These are phyloP conservation scores for Aspergillus transmontanensis DNA, from an alignment of 2,329 filamentous ascomycete genomes.

Conservation along the genomic window DNA sequence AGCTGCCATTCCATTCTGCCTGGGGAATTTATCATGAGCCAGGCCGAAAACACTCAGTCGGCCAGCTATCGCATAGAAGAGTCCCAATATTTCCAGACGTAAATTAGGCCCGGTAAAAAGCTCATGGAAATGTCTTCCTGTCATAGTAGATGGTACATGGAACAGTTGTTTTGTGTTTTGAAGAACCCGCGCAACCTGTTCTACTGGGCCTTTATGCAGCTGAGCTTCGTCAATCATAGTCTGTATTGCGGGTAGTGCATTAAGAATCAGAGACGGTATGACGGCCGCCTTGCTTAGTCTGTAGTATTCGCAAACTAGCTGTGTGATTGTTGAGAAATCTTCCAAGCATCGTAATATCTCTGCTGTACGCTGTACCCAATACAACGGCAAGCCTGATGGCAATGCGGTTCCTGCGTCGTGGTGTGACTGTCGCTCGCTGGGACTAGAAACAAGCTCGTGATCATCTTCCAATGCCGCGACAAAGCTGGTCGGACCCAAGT, in stretches of 20 bases:
- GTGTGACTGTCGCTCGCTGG: neutral
- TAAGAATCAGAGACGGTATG: slow-evolving; percentile 38
- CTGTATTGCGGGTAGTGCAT: slow-evolving; percentile 30
- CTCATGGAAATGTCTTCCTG: slow-evolving; percentile 39
- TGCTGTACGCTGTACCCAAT: slow-evolving; percentile 24
- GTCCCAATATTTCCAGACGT: slow-evolving; percentile 43
- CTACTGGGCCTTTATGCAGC: slow-evolving; percentile 13
- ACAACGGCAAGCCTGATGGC: slow-evolving; percentile 20
- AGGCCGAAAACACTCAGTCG: slow-evolving; percentile 26
- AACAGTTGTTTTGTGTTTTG: slow-evolving; percentile 30
- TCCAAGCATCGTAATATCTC: slow-evolving; percentile 20
- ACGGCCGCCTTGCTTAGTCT: slow-evolving; percentile 34
- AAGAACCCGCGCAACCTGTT: slow-evolving; percentile 20
- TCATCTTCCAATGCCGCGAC: slow-evolving; percentile 29
- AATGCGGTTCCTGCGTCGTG: slow-evolving; percentile 6
- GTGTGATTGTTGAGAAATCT: slow-evolving; percentile 21
- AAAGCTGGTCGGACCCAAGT: slow-evolving; percentile 40
- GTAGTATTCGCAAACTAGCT: slow-evolving; percentile 26
- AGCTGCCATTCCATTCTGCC: slow-evolving; percentile 1
- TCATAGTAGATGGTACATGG: slow-evolving; percentile 22
- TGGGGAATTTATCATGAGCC: slow-evolving; percentile 16
- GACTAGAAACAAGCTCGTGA: slow-evolving; percentile 21
- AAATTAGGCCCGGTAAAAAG: slow-evolving; percentile 41
- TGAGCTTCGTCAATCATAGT: slow-evolving; percentile 17
- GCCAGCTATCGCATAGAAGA: slow-evolving; percentile 43